These are phyloP conservation scores for Oxytropis ochrocephala DNA, from an alignment of 306 rosid genomes.

Conservation along the genomic window DNA sequence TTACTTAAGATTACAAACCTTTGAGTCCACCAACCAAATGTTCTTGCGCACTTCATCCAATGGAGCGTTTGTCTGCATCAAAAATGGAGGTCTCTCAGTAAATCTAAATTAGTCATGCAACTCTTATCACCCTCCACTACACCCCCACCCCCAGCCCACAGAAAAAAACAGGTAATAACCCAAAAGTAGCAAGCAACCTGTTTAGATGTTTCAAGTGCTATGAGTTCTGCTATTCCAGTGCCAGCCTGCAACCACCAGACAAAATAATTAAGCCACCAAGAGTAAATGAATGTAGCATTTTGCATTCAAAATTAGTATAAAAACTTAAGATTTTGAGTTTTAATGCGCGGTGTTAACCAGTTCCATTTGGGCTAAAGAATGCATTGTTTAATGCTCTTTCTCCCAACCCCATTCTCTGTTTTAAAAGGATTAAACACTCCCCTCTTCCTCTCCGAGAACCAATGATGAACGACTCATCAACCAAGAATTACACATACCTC, in stretches of 20 bases:
- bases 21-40: conserved; percentile 93
- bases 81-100: conserved; percentile 21
- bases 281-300: not conserved
- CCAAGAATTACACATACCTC: conserved; percentile 41
- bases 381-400: not conserved
- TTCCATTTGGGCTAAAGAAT: not conserved
- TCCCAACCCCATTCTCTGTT: not conserved
- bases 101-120: not conserved
- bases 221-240: conserved; percentile 96
- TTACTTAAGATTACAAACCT: conserved; percentile 42
- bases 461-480: not conserved
- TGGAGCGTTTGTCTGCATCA: conserved; percentile 77
- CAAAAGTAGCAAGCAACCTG: conserved; percentile 48
- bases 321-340: not conserved
- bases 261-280: conserved; percentile 18
- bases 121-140: not conserved
- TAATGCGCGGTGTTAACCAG: not conserved
- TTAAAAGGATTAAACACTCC: not conserved
- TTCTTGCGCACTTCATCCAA: conserved; percentile 87
- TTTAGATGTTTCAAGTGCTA: conserved; percentile 93
- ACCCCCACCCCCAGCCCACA: not conserved
- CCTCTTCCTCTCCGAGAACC: not conserved
- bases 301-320: not conserved
- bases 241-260: conserved; percentile 71
- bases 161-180: not conserved